Evolutionary conservation across 2,329 filamentous ascomycete species (phyloP), one percentile per base, ranked within the genome.

Genomic region (Colletotrichum noveboracense): DNA sequence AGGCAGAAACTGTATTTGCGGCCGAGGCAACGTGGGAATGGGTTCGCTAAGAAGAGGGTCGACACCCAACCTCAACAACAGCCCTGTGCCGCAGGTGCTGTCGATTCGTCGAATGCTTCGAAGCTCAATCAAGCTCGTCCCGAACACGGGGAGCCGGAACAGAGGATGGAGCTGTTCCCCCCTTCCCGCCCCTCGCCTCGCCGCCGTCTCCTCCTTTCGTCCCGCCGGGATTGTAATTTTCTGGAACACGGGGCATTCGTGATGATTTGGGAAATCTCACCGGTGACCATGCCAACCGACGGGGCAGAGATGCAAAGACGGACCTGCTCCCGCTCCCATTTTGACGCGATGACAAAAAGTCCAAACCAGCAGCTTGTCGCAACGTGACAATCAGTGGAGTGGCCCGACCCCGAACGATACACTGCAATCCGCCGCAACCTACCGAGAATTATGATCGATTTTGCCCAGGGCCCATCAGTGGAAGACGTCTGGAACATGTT

Each of bases 401-500:
- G 56, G 30, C 48, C 64, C 70, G 61, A 67, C 16, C 26, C 32
- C 64, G 38, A 68, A 68, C 38, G 43, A 67, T 26, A 73, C 73
- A 64, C 56, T 65, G 62, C 69, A 68, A 71, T 64, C 70, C 70
- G 64, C 43, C 62, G 73, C 69, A 68, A 38, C 32, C 43, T 73
- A 32, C 69, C 64, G 64, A 73, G n/a, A 26, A 69, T 28, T 7
- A 34, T 68, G 64, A 69, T 73, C 70, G 48, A 69, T 74, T 52
- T 30, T 65, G 43, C 58, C 8, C 30, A 26, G 70, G 55, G 34
- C 34, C 74, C 74, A 69, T 76, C 38, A 26, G 65, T 64, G 58
- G 70, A 76, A 76, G 61, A 73, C 70, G 64, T 76, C 70, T 76
- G 70, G 70, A 76, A 76, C 70, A 48, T 69, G 64, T 38, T 10